These are phyloP conservation scores for Drosera spatulata DNA, from an alignment of 179 eudicot genomes.

Conservation along the genomic window DNA sequence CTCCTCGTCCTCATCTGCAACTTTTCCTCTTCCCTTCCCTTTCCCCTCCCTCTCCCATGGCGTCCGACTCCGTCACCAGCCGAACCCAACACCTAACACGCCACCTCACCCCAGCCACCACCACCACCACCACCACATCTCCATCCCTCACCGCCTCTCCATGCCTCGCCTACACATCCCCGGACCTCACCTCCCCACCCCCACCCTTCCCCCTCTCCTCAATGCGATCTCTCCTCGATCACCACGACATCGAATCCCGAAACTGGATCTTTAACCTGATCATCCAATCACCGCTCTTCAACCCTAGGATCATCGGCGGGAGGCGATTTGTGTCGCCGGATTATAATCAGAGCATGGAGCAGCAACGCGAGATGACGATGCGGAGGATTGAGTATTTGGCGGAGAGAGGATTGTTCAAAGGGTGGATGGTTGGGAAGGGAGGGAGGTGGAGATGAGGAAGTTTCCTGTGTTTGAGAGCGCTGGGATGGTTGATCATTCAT, in stretches of 20 bases:
- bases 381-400: conserved; percentile 42
- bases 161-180: conserved; percentile 52
- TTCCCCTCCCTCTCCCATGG: no score
- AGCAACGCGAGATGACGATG: conserved; percentile 74
- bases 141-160: conserved; percentile 23
- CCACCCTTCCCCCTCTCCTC: conserved; percentile 28
- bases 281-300: conserved; percentile 43
- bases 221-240: conserved; percentile 32
- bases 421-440: conserved; percentile 57
- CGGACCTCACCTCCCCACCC: conserved; percentile 32
- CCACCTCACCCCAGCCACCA: conserved; percentile 35
- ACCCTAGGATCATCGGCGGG: conserved; percentile 42
- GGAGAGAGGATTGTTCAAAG: conserved; percentile 47
- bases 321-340: conserved; percentile 46
- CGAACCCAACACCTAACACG: conserved; percentile 38
- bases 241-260: no score
- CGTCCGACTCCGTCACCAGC: conserved; percentile 3
- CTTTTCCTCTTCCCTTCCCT: no score
- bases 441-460: conserved; percentile 44
- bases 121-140: conserved; percentile 8
- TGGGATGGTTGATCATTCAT: conserved; percentile 69
- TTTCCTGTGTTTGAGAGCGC: conserved; percentile 50
- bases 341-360: conserved; percentile 76
- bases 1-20: no score
- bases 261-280: conserved; percentile 31